phyloP scores from a whole-genome alignment of 768 basidiomycete genomes.

The Suillus decipiens region DNA sequence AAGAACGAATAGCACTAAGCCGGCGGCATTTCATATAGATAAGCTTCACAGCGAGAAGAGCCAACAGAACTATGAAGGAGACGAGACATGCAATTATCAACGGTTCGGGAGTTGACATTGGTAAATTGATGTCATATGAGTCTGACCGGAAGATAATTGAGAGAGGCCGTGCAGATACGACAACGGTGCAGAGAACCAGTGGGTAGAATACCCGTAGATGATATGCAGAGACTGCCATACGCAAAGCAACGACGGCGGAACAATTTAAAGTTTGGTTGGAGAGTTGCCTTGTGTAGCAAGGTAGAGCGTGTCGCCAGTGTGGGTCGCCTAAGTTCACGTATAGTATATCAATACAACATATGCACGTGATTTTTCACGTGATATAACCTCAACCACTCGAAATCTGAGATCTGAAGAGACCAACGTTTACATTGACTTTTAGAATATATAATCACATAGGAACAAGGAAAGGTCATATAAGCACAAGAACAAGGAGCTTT shows the following conservation, averaged over 20 bases:
- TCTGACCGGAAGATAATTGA: background rate
- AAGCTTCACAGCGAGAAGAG: slow-evolving; percentile 25
- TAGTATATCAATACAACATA: too few species aligned
- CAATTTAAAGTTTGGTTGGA: background rate
- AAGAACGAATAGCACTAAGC: slow-evolving; percentile 26
- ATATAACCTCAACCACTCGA: too few species aligned
- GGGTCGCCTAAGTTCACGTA: too few species aligned
- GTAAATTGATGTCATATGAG: background rate
- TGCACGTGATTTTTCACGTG: too few species aligned
- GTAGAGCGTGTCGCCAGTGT: too few species aligned
- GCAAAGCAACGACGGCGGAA: background rate
- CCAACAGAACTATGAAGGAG: slow-evolving; percentile 19
- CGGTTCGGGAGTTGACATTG: slow-evolving; percentile 6
- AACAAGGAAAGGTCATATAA: too few species aligned
- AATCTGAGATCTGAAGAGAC: too few species aligned
- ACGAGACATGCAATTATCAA: slow-evolving; percentile 17
- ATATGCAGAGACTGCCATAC: background rate
- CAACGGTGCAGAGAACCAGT: background rate
- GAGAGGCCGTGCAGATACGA: background rate
- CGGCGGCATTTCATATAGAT: slow-evolving; percentile 33
- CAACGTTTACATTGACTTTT: too few species aligned
- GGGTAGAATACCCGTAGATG: background rate
- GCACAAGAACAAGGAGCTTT: too few species aligned
- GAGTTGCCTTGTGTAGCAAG: too few species aligned
- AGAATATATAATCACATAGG: too few species aligned